These are phyloP conservation scores for Staphylotrichum longicolle DNA, from an alignment of 495 filamentous ascomycete genomes.

Conservation along the genomic window DNA sequence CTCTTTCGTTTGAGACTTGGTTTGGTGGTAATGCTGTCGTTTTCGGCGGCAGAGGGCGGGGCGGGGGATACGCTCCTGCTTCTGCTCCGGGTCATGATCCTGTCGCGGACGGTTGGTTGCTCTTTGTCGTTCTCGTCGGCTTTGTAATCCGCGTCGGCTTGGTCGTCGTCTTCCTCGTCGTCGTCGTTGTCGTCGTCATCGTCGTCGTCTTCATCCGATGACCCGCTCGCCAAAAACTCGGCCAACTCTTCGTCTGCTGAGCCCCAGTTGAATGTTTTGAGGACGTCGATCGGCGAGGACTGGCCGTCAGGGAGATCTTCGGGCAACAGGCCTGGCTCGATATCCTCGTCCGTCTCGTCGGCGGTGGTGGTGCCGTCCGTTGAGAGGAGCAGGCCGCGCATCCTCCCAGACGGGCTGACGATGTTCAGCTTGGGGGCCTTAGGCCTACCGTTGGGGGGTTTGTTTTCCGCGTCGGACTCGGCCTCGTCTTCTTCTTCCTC, in stretches of 20 bases:
- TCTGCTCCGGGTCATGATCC: too few species aligned
- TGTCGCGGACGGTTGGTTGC: neutral
- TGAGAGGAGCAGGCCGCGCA: neutral
- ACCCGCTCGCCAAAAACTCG: slow-evolving; percentile 60
- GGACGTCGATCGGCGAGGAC: slow-evolving; percentile 51
- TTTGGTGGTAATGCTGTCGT: neutral
- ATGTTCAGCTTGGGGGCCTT: slow-evolving; percentile 26
- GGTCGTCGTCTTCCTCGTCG: slow-evolving; percentile 27
- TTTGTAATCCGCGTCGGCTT: slow-evolving; percentile 5
- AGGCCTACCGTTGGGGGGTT: slow-evolving; percentile 3
- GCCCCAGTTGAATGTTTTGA: slow-evolving; percentile 58
- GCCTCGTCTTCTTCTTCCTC: slow-evolving; percentile 24
- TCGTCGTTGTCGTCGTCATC: slow-evolving; percentile 38
- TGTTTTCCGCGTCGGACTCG: neutral
- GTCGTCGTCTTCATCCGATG: slow-evolving; percentile 30
- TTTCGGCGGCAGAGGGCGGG: too few species aligned
- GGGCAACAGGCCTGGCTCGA: slow-evolving; percentile 48
- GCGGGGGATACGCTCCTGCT: too few species aligned
- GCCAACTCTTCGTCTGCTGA: slow-evolving; percentile 69
- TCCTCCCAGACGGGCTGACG: slow-evolving; percentile 16
- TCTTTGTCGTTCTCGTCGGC: neutral
- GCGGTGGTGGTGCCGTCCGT: neutral
- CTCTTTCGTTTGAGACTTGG: neutral
- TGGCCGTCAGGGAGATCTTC: slow-evolving; percentile 49
- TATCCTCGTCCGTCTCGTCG: slow-evolving; percentile 38